Evolutionary conservation across 2,329 filamentous ascomycete species (phyloP), one percentile per base, ranked within the genome.

Genomic region (Pseudogymnoascus sp.): DNA sequence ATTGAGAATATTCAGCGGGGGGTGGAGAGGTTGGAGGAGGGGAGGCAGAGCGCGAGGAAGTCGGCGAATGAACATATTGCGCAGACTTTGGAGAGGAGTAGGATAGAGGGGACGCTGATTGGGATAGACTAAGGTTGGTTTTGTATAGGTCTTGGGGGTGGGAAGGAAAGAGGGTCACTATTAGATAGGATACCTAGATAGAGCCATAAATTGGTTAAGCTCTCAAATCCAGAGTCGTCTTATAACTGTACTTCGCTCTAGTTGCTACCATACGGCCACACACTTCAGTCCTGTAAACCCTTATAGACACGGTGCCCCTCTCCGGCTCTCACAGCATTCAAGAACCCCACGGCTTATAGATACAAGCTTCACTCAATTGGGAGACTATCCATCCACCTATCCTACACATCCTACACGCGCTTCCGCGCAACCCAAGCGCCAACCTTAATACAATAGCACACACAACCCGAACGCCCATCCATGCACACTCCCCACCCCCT

Each of bases 1-100:
- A 86, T 95, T 41, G 86, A 91, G 67, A 87, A 85, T 62, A 91
- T 95, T 65, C 81, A 88, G 63, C 78, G 84, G 59, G 88, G 88
- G 0, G 84, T 93, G 1, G 88, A 92, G 73, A 80, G 90, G 65
- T 75, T 95, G 64, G 86, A 90, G 71, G 75, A 77, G 21, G 85
- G 87, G 55, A 79, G 89, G 64, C 80, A 82, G 43, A 81, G 83
- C 65, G 82, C 85, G 16, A 77, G 83, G 61, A 80, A 78, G 31
- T 74, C 83, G 14, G 86, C 89, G 76, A 79, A 84, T 43, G 83
- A 88, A 35, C 76, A 81, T 60, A 76, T 87, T 25, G 75, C 78
- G 62, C 78, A 82, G 68, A 81, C 80, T 2, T 68, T 87, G 61
- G 77, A 78, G 12, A 78, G 78, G 65, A 79, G 78, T 3, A 77